These are phyloP conservation scores for Serendipita sp. DNA, from an alignment of 768 basidiomycete genomes.

Conservation along the genomic window DNA sequence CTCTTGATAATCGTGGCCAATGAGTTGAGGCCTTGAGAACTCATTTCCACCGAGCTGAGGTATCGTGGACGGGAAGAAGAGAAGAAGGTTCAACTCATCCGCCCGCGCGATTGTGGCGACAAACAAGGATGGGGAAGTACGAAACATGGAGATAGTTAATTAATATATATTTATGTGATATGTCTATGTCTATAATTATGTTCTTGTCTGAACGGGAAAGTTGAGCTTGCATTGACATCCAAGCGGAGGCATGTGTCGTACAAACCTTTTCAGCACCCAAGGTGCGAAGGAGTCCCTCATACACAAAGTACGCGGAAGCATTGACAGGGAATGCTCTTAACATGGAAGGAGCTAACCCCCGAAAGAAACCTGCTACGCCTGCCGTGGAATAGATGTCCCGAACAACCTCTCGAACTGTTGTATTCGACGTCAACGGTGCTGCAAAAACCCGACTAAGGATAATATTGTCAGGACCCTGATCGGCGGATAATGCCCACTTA, in stretches of 20 bases:
- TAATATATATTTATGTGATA: no score
- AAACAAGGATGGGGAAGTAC: no score
- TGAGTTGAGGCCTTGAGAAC: constrained; percentile 40
- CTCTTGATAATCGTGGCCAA: constrained; percentile 72
- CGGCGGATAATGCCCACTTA: constrained; percentile 19
- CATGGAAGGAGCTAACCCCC: constrained; percentile 51
- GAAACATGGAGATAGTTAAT: no score
- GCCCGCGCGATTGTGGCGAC: no score
- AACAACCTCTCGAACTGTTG: constrained; percentile 35
- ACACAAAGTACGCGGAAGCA: constrained; percentile 63
- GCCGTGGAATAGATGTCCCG: constrained; percentile 36
- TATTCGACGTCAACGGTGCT: constrained; percentile 11
- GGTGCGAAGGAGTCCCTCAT: constrained; percentile 52
- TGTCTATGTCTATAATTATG: neutral
- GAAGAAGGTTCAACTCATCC: no score
- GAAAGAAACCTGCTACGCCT: constrained; percentile 40
- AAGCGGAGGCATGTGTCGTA: neutral
- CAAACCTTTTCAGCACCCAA: constrained; percentile 50
- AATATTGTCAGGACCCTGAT: neutral
- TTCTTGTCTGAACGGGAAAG: neutral
- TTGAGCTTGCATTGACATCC: neutral
- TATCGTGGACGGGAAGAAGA: neutral
- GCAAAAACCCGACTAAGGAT: constrained; percentile 8
- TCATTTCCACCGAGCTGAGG: neutral
- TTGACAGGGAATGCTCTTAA: constrained; percentile 66